Conservation (phyloP, 176 grass and related monocot genomes). For the Oryza officinalis region DNA sequence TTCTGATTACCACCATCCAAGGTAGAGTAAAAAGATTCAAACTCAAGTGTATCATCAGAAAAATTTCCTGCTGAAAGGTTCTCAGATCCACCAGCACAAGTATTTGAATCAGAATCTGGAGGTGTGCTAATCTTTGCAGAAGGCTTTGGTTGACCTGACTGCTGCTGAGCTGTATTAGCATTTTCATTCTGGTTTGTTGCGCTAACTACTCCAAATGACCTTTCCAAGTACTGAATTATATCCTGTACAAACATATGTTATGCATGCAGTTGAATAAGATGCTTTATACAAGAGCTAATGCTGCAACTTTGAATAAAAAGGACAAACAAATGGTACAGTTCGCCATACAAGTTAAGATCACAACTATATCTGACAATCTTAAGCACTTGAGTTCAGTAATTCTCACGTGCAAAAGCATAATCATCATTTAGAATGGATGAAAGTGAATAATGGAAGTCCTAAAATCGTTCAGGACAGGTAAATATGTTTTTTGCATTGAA, state of each 20-base stretch:
- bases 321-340: background rate
- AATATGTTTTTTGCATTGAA: background rate
- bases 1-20: conserved; percentile 64
- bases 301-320: conserved; percentile 6
- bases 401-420: background rate
- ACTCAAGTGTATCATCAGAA: conserved; percentile 69
- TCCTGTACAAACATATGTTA: conserved; percentile 62
- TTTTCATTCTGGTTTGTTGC: conserved; percentile 65
- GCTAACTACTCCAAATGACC: conserved; percentile 80
- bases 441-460: background rate
- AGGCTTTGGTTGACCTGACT: conserved; percentile 56
- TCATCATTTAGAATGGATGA: background rate
- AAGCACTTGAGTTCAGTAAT: background rate
- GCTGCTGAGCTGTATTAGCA: conserved; percentile 59
- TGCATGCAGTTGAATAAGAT: background rate
- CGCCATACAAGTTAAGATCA: background rate
- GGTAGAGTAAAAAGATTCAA: conserved; percentile 71
- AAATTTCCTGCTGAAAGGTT: conserved; percentile 53
- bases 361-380: conserved; percentile 14
- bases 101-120: conserved; percentile 60
- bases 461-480: background rate
- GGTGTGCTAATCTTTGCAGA: conserved; percentile 41
- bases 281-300: background rate
- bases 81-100: conserved; percentile 47
- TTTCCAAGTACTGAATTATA: conserved; percentile 96